phyloP scores from a whole-genome alignment of 352 stramenopile genomes.

The Phytopythium boreale region DNA sequence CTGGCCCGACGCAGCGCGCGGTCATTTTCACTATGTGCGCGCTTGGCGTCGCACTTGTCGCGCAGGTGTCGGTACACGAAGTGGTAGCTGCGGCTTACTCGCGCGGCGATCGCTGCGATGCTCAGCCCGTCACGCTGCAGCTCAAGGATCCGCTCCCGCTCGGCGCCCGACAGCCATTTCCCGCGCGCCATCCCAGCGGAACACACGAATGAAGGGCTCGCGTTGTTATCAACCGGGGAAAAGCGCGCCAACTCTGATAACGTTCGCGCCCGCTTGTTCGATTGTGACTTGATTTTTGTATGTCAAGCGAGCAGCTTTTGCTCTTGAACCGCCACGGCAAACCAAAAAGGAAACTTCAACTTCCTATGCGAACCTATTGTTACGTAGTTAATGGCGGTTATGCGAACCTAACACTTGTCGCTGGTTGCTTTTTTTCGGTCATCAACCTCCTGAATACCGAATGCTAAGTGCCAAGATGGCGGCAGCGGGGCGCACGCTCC shows the following conservation, averaged over 20 bases:
- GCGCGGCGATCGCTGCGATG: conserved; percentile 31
- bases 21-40: conserved; percentile 11
- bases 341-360: conserved; percentile 11
- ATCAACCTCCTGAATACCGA: background rate
- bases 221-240: background rate
- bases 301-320: background rate
- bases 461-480: background rate
- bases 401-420: conserved; percentile 15
- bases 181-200: conserved; percentile 35
- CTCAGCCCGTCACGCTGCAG: conserved; percentile 37
- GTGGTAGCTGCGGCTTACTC: conserved; percentile 31
- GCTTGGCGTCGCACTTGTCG: conserved; percentile 10
- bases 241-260: background rate
- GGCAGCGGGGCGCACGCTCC: background rate
- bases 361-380: background rate
- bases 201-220: background rate
- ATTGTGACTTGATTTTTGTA: background rate
- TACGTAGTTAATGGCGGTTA: conserved; percentile 10
- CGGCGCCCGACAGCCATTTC: conserved; percentile 35
- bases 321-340: too few relatives aligned
- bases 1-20: background rate
- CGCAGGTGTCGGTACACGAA: conserved; percentile 34
- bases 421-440: too few relatives aligned
- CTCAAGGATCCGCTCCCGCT: conserved; percentile 33
- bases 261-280: background rate